Percentiles rank a stretch among this genome's conserved stretches.
These are phyloP conservation scores for Blattamonas nauphoetae DNA, from an alignment of 78 protist species.

Conservation along the genomic window DNA sequence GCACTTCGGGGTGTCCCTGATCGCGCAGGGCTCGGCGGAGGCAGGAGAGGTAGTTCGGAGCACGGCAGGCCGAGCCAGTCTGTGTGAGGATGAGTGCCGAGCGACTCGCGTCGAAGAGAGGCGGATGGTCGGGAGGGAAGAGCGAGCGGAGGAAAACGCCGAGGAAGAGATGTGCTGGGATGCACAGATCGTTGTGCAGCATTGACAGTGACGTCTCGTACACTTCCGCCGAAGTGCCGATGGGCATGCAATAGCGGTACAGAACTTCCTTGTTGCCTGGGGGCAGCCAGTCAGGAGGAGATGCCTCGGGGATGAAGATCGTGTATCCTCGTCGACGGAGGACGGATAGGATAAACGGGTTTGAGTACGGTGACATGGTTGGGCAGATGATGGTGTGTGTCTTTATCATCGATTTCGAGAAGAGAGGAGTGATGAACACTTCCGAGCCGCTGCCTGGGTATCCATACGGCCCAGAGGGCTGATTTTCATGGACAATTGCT, in stretches of 20 bases:
- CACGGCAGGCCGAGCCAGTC: constrained; percentile 25
- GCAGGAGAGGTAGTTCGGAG: constrained; percentile 21
- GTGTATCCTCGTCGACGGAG: neutral
- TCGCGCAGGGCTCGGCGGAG: constrained; percentile 17
- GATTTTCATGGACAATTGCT: neutral
- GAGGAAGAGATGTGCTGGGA: constrained; percentile 3
- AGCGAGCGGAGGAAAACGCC: constrained; percentile 3
- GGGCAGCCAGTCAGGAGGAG: neutral
- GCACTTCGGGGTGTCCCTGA: neutral
- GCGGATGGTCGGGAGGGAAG: neutral
- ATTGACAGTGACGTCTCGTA: neutral
- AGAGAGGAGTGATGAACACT: neutral
- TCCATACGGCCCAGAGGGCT: neutral
- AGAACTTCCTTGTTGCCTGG: neutral
- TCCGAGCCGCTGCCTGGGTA: neutral
- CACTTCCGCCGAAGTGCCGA: neutral
- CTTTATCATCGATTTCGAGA: neutral
- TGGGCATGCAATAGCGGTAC: neutral
- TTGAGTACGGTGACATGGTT: neutral
- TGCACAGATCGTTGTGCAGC: constrained; percentile 29
- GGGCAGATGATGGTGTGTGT: constrained; percentile 10
- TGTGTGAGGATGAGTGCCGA: constrained; percentile 2
- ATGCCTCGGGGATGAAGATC: neutral
- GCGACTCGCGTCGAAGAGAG: neutral
- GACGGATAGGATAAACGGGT: neutral